These are phyloP conservation scores for Hibiscus tridactylites DNA, from an alignment of 345 rosid species.

Conservation along the genomic window DNA sequence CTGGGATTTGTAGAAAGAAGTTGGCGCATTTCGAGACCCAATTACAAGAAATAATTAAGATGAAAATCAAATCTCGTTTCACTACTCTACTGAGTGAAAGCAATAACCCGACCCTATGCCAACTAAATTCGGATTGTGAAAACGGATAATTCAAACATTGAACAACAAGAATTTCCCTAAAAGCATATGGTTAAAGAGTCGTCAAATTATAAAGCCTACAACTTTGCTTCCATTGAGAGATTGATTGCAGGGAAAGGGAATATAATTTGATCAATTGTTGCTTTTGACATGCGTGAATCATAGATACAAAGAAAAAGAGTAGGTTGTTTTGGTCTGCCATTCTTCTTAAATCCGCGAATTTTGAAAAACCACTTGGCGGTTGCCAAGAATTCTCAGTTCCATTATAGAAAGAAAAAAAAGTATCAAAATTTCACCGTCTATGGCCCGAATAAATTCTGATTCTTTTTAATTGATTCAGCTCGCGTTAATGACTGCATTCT, in stretches of 20 bases:
- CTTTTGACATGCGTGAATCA: background rate
- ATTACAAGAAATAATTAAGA: no score
- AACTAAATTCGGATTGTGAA: background rate
- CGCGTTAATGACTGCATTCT: background rate
- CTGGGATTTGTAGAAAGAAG: no score
- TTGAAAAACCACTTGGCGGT: background rate
- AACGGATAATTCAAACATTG: background rate
- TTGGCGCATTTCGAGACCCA: no score
- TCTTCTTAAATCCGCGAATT: background rate
- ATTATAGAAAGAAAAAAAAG: background rate
- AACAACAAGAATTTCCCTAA: no score
- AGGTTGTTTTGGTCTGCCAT: no score
- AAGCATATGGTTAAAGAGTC: no score
- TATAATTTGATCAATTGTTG: background rate
- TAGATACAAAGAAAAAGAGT: background rate
- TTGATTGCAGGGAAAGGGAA: background rate
- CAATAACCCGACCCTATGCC: no score
- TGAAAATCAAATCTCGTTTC: no score
- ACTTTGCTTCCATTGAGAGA: background rate
- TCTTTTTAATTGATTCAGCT: background rate
- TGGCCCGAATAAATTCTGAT: background rate
- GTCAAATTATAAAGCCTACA: background rate
- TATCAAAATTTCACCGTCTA: background rate
- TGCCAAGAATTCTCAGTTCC: background rate
- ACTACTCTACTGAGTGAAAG: no score